Evolutionary conservation across 345 rosid species (phyloP), one percentile per base, ranked within the genome.

Genomic region (Citrus trifoliata): DNA sequence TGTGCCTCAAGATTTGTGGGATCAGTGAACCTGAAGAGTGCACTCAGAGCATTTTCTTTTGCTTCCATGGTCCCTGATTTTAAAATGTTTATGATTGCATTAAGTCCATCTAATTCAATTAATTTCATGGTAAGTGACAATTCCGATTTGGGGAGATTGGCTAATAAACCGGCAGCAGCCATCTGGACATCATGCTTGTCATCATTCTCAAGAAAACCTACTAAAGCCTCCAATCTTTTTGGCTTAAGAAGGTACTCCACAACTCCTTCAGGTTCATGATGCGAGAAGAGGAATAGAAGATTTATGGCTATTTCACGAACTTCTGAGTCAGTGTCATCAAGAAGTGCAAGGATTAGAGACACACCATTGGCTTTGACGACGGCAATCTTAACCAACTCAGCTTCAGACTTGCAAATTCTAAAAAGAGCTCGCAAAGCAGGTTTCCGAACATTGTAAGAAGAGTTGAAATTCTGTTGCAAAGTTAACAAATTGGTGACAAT

Each of bases 151-250:
- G 94, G 94, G 22, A 91, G 90, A 80, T 89, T 91, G 42, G 94
- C 92, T 48, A 91, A 78, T 84, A 91, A 82, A 75, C 91, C 92
- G 65, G 92, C 91, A 33, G 92, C 91, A 61, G 94, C 94, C 83
- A 85, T 84, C 83, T 90, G 92, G 35, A 88, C 87, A 74, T 89
- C 91, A 77, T 77, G 70, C 65, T 87, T 85, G 2, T 82, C 76
- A 48, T 81, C 87, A 78, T 87, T 91, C 87, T 88, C 94, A 33
- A 91, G 89, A 81, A 86, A 89, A 51, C 90, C 92, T 60, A 88
- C 88, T 22, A 91, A 77, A 24, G 85, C 92, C 79, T 91, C 91
- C 32, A 91, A 83, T 74, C 92, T 83, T 77, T 81, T 88, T 3
- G 94, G 94, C 80, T 51, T 87, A 48, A 88, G 88, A 74, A 91